Conservation (phyloP, 768 basidiomycete species). For the Auriculariales sp. region DNA sequence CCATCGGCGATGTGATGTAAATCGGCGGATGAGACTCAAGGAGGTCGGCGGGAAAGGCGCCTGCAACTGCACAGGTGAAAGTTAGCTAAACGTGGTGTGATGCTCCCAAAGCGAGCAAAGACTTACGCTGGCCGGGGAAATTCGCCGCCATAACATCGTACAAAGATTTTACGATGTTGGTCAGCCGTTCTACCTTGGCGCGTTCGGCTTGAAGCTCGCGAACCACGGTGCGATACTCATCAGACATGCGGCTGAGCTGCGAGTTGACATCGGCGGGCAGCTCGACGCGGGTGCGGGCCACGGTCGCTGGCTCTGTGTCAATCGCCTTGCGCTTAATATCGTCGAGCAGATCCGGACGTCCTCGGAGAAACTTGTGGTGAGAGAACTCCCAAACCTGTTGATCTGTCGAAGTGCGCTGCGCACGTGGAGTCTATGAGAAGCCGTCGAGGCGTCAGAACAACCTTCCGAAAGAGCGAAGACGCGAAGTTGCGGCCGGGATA, state of each 20-base stretch:
- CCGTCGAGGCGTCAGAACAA: not conserved
- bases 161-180: conserved; percentile 39
- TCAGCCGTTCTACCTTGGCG: conserved; percentile 46
- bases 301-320: conserved; percentile 68
- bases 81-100: conserved; percentile 17
- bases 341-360: conserved; percentile 64
- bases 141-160: conserved; percentile 48
- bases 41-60: conserved; percentile 30
- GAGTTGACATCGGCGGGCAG: conserved; percentile 64
- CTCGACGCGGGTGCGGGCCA: conserved; percentile 56
- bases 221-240: conserved; percentile 49
- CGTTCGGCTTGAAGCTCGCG: conserved; percentile 33
- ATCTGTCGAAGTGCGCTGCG: conserved; percentile 66
- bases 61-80: conserved; percentile 2
- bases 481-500: not conserved
- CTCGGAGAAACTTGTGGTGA: conserved; percentile 74
- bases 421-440: conserved; percentile 50
- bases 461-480: conserved; percentile 2
- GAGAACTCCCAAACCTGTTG: conserved; percentile 84
- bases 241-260: conserved; percentile 54
- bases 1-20: conserved; percentile 41
- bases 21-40: conserved; percentile 31
- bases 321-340: conserved; percentile 79
- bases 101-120: not conserved
- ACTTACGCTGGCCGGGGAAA: conserved; percentile 41